These are phyloP conservation scores for Salix udensis DNA, from an alignment of 345 rosid species.

Conservation along the genomic window DNA sequence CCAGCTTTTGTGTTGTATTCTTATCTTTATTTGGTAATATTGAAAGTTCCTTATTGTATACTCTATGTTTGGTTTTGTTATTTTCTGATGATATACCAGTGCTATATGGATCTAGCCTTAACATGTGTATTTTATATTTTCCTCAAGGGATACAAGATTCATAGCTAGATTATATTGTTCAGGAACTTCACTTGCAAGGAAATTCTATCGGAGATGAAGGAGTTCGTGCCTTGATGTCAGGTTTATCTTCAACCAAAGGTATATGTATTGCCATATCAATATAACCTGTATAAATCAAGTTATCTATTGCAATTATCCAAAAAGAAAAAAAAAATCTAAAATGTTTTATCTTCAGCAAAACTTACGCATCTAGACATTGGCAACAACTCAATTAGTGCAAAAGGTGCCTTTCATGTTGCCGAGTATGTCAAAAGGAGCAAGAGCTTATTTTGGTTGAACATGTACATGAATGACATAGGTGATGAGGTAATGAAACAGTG, in stretches of 20 bases:
- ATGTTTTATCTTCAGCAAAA: slow-evolving; percentile 47
- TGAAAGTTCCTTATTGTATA: too few species aligned
- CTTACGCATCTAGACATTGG: slow-evolving; percentile 76
- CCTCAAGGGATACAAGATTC: neutral
- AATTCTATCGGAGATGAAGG: slow-evolving; percentile 97
- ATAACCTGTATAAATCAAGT: neutral
- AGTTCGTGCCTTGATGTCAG: slow-evolving; percentile 67
- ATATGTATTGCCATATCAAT: slow-evolving; percentile 8
- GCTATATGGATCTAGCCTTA: neutral
- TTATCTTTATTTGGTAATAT: too few species aligned
- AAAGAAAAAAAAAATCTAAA: slow-evolving; percentile 13
- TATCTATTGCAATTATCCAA: neutral
- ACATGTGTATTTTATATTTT: neutral
- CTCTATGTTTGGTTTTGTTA: too few species aligned
- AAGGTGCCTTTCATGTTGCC: slow-evolving; percentile 79
- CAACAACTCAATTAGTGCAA: slow-evolving; percentile 78
- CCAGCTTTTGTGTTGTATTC: too few species aligned
- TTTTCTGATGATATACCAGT: neutral
- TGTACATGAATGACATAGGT: slow-evolving; percentile 95
- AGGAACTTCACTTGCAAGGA: slow-evolving; percentile 97
- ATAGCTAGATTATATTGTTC: slow-evolving; percentile 10
- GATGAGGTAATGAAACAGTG: slow-evolving; percentile 59
- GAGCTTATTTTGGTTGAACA: slow-evolving; percentile 86
- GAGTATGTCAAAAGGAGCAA: slow-evolving; percentile 85
- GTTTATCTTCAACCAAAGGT: slow-evolving; percentile 90